Conservation (phyloP, 2,329 filamentous ascomycete genomes). For the Metarhizium guizhouense region DNA sequence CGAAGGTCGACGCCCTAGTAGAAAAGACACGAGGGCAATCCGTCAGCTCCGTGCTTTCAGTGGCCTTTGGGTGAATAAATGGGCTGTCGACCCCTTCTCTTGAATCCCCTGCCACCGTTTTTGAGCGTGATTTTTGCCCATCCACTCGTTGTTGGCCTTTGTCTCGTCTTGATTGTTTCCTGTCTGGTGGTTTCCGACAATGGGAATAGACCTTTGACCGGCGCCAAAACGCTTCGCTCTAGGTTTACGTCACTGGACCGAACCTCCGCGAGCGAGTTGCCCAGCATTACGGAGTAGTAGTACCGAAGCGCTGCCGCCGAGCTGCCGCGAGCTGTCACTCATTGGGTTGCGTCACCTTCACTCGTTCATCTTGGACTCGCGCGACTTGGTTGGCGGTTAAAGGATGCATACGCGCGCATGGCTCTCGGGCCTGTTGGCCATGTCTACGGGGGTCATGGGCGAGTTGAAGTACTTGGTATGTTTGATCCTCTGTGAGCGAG, state of each 20-base stretch:
- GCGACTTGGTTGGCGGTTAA: background rate
- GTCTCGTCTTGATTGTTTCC: no score
- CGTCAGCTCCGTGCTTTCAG: background rate
- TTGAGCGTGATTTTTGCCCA: no score
- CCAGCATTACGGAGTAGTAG: no score
- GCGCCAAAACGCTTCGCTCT: no score
- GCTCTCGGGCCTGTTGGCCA: background rate
- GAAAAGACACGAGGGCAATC: background rate
- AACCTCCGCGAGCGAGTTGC: no score
- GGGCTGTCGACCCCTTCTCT: background rate
- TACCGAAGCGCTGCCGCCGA: no score
- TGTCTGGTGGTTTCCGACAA: no score
- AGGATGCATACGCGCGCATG: background rate
- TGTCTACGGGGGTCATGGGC: background rate
- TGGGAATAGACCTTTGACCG: no score
- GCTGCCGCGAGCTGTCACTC: no score
- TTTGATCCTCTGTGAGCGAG: background rate
- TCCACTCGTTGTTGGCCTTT: no score
- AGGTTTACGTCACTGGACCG: no score
- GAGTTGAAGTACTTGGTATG: constrained; percentile 9
- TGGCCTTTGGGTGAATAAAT: background rate
- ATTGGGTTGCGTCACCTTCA: background rate
- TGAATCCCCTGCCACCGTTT: background rate
- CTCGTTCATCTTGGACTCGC: background rate
- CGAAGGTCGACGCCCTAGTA: background rate